Evolutionary conservation across 768 basidiomycete species (phyloP).

Genomic region (Mycena leptocephala): DNA sequence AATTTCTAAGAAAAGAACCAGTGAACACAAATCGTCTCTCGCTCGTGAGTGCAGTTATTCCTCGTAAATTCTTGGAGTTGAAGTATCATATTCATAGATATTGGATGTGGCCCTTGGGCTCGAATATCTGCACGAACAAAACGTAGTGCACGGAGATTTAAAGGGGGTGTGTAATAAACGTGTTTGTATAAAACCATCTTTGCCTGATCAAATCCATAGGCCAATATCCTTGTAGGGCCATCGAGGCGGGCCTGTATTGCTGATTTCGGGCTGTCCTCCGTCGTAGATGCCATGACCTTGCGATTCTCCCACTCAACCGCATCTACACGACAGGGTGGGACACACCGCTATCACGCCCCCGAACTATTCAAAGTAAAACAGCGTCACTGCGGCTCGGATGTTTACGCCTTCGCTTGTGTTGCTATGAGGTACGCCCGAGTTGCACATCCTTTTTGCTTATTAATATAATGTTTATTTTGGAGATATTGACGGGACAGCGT

Average conservation of each 20-base stretch:
- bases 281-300: too few species aligned
- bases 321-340: too few species aligned
- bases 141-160: too few species aligned
- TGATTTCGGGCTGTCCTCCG: too few species aligned
- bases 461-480: neutral
- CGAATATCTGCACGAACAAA: too few species aligned
- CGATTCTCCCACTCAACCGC: too few species aligned
- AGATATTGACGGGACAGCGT: conserved; percentile 15
- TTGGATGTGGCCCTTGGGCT: too few species aligned
- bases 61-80: neutral
- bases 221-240: conserved; percentile 32
- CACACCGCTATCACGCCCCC: conserved; percentile 48
- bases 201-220: conserved; percentile 35
- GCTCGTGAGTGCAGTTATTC: conserved; percentile 1
- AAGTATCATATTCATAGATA: too few species aligned
- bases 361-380: conserved; percentile 49
- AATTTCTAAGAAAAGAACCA: conserved; percentile 29
- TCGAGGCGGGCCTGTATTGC: too few species aligned
- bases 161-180: too few species aligned
- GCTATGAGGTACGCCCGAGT: conserved; percentile 51
- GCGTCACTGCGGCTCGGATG: conserved; percentile 26
- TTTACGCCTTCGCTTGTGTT: conserved; percentile 60
- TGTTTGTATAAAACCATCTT: neutral
- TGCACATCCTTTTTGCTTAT: neutral
- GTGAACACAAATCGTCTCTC: neutral